phyloP scores from a whole-genome alignment of 2,329 filamentous ascomycete genomes.

The Cryphonectria naterciae region DNA sequence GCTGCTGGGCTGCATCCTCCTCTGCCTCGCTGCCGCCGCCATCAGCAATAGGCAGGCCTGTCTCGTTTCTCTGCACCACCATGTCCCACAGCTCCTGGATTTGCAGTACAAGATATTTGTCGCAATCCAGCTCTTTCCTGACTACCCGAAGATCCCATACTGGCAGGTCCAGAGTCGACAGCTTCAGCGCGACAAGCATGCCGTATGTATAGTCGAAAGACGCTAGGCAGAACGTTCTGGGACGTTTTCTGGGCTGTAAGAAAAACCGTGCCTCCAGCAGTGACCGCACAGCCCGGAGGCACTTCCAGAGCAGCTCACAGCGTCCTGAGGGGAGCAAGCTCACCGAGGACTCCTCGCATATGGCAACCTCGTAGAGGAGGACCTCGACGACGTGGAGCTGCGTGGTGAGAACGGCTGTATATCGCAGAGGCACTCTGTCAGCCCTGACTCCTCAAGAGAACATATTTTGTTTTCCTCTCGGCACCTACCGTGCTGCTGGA shows the following conservation, averaged over 20 bases:
- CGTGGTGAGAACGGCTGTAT: constrained; percentile 43
- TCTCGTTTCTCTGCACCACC: constrained; percentile 32
- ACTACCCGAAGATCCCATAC: constrained; percentile 50
- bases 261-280: constrained; percentile 43
- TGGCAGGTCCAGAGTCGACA: constrained; percentile 49
- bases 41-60: constrained; percentile 37
- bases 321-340: constrained; percentile 44
- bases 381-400: constrained; percentile 51
- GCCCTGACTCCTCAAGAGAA: neutral
- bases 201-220: constrained; percentile 53
- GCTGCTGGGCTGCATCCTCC: neutral
- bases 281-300: constrained; percentile 44
- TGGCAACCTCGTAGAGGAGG: constrained; percentile 51
- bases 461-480: neutral
- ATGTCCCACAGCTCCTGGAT: constrained; percentile 38
- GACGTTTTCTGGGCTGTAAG: constrained; percentile 35
- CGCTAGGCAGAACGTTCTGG: constrained; percentile 48
- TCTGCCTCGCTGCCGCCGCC: constrained; percentile 13
- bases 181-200: constrained; percentile 50
- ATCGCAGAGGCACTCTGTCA: neutral
- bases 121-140: constrained; percentile 42
- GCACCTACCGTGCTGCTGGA: constrained; percentile 42
- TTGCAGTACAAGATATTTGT: constrained; percentile 37
- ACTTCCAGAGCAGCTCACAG: constrained; percentile 51
- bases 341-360: constrained; percentile 44